phyloP scores from a whole-genome alignment of 495 filamentous ascomycete genomes.

The Gamarada debralockiae region DNA sequence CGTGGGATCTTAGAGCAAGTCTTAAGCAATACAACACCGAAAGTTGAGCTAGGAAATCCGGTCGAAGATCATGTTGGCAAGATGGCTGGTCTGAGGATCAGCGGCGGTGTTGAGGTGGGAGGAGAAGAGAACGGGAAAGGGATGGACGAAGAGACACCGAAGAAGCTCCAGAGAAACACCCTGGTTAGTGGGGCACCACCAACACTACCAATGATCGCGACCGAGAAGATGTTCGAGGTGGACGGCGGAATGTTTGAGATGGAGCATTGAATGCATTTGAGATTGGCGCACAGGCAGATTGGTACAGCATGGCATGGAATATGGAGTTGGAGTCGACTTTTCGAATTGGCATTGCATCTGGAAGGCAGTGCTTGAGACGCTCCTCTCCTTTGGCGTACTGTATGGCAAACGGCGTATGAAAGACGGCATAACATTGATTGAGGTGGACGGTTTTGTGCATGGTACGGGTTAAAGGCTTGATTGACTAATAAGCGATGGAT shows the following conservation, averaged over 20 bases:
- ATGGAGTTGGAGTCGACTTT: neutral
- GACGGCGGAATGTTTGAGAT: constrained; percentile 16
- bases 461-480: too few relatives aligned
- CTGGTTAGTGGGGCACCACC: neutral
- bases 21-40: constrained; percentile 24
- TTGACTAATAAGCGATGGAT: too few relatives aligned
- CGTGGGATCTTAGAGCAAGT: constrained; percentile 22
- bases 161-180: neutral
- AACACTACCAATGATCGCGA: neutral
- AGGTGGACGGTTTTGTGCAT: too few relatives aligned
- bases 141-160: neutral
- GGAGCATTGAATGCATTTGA: constrained; percentile 5
- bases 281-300: neutral
- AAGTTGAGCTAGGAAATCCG: constrained; percentile 19
- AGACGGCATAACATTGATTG: neutral
- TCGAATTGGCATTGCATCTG: neutral
- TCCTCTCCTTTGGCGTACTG: neutral
- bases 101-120: neutral
- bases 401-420: constrained; percentile 6
- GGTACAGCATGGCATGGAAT: neutral
- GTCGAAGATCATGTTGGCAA: constrained; percentile 15
- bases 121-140: neutral
- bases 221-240: constrained; percentile 16
- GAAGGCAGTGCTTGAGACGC: neutral
- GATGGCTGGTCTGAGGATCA: constrained; percentile 2